Percentiles rank a stretch among this genome's conserved stretches.
phyloP scores from a whole-genome alignment of 1,139 yeast species.

The Suhomyces choctaworum region DNA sequence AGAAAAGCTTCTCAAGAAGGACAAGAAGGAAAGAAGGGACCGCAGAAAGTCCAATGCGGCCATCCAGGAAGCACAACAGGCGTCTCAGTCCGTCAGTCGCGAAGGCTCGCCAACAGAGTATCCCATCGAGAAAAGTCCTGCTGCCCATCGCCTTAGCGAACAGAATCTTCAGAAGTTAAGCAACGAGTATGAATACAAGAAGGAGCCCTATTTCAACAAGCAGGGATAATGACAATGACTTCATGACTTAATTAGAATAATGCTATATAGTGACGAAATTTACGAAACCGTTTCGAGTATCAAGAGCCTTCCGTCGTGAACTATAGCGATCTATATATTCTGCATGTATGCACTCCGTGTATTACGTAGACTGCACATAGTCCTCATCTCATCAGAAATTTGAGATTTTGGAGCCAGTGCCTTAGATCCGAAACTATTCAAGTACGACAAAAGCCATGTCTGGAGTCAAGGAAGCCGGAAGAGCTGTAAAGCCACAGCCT shows the following conservation, averaged over 20 bases:
- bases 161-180: constrained; percentile 24
- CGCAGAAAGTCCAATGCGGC: constrained; percentile 26
- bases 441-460: too few relatives aligned
- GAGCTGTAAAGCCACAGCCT: constrained; percentile 43
- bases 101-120: constrained; percentile 7
- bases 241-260: too few relatives aligned
- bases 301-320: too few relatives aligned
- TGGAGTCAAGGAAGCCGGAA: constrained; percentile 2
- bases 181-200: constrained; percentile 3
- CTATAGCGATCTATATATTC: too few relatives aligned
- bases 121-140: constrained; percentile 14
- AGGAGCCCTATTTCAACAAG: constrained; percentile 1
- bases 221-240: too few relatives aligned
- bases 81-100: background rate
- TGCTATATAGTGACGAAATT: too few relatives aligned
- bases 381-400: constrained; percentile 15
- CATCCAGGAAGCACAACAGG: constrained; percentile 1
- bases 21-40: constrained; percentile 39
- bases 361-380: constrained; percentile 2
- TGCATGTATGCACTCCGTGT: too few relatives aligned
- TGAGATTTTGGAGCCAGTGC: too few relatives aligned
- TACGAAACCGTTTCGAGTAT: too few relatives aligned
- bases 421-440: too few relatives aligned
- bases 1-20: constrained; percentile 34
- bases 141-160: constrained; percentile 25